Evolutionary conservation across 2,329 filamentous ascomycete genomes (phyloP), one percentile per base, ranked within the genome.

Genomic region (Xylaria multiplex): DNA sequence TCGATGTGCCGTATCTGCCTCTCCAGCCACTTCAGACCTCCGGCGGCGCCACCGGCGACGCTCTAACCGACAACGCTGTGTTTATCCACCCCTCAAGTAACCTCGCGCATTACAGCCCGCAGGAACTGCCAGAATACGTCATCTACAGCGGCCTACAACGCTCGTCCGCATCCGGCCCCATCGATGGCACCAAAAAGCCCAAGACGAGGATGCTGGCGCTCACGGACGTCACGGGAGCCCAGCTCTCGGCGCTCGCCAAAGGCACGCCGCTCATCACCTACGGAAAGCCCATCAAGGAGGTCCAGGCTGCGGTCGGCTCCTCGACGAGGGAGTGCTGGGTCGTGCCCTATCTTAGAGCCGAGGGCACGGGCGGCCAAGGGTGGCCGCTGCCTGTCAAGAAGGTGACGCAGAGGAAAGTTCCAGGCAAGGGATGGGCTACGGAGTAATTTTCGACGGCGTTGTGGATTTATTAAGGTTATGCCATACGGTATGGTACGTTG

Each of bases 251-350:
- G 1, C 83, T 98, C 61, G 92, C 93, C 5, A 91, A 93, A 76
- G 92, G 92, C 0, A 98, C 96, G 13, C 92, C 93, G 55, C 81
- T 99, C 60, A 78, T 98, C 24, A 87, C 87, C 43, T 93, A 95
- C 71, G 92, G 93, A 3, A 98, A 98, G 81, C 95, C 96, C 0
- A 90, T 97, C 76, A 96, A 96, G 72, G 94, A 96, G 82, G 86
- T 92, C 14, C 81, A 86, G 4, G 83, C 85, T 68, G 56, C 78
- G 80, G 46, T 79, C 77, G 53, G 48, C 8, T 59, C 76, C 27
- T 81, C 76, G 66, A 80, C 80, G 68, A 86, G 94, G 55, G 91
- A 96, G 79, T 93, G 91, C 72, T 96, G 92, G 87, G 91, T 97
- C 2, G 87, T 95, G 70, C 90, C 94, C 54, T 91, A 90, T 70